These are phyloP conservation scores for Ogataea salicorniae DNA, from an alignment of 805 yeast species.

Conservation along the genomic window DNA sequence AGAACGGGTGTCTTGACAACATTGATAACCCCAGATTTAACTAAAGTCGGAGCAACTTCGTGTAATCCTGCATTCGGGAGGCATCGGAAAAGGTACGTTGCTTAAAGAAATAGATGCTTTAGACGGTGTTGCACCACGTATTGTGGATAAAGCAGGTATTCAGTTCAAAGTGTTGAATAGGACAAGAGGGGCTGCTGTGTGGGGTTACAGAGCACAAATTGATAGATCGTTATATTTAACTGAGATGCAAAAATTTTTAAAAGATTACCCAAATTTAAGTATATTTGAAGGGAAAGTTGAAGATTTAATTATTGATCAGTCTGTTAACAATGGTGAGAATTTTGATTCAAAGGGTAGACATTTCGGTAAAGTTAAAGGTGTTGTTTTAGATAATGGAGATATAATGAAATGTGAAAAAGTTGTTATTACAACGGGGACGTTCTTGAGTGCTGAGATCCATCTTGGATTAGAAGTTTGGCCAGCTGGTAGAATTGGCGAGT, in stretches of 20 bases:
- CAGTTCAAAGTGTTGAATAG: slow-evolving; percentile 83
- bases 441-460: slow-evolving; percentile 90
- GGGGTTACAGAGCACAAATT: slow-evolving; percentile 97
- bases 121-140: slow-evolving; percentile 82
- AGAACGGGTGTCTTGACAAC: slow-evolving; percentile 69
- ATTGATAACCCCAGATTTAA: slow-evolving; percentile 68
- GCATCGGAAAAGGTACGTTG: slow-evolving; percentile 94
- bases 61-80: slow-evolving; percentile 98
- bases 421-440: slow-evolving; percentile 93
- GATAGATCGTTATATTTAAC: slow-evolving; percentile 73
- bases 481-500: slow-evolving; percentile 92
- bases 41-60: slow-evolving; percentile 87
- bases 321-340: slow-evolving; percentile 7
- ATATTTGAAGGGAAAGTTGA: slow-evolving; percentile 74
- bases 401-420: slow-evolving; percentile 59
- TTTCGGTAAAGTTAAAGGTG: slow-evolving; percentile 57
- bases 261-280: slow-evolving; percentile 48
- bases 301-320: slow-evolving; percentile 64
- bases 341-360: slow-evolving; percentile 34
- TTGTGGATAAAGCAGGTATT: slow-evolving; percentile 91
- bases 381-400: slow-evolving; percentile 63
- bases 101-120: slow-evolving; percentile 92
- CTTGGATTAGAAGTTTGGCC: slow-evolving; percentile 77
- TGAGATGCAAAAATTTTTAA: slow-evolving; percentile 72
- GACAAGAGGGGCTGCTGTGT: slow-evolving; percentile 92